These are phyloP conservation scores for Durusdinium trenchii DNA, from an alignment of 73 alveolate species.

Conservation along the genomic window DNA sequence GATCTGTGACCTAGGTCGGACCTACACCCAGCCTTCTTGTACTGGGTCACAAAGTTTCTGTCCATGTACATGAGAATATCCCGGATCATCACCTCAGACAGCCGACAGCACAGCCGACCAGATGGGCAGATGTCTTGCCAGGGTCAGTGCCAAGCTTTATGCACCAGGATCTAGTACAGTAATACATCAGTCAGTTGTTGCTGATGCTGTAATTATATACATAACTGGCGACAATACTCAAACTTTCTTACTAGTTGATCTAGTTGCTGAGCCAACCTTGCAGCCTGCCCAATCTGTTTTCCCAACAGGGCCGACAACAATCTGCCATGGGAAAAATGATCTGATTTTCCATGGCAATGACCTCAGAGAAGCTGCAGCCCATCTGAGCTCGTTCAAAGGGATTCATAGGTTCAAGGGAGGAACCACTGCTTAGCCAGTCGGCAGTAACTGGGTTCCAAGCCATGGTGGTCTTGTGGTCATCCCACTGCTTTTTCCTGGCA, in stretches of 20 bases:
- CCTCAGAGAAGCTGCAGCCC: not conserved
- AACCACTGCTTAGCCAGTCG: too few relatives aligned
- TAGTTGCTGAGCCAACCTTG: not conserved
- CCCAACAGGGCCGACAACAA: not conserved
- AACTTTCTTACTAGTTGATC: too few relatives aligned
- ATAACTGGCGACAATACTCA: too few relatives aligned
- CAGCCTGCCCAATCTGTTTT: not conserved
- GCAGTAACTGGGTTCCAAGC: too few relatives aligned
- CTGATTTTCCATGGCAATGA: not conserved
- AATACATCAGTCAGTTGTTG: too few relatives aligned
- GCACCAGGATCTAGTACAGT: too few relatives aligned
- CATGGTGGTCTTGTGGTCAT: slow-evolving; percentile 96
- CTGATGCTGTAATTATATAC: too few relatives aligned
- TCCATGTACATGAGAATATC: slow-evolving; percentile 98
- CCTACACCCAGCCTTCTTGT: slow-evolving; percentile 89
- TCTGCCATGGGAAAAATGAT: not conserved
- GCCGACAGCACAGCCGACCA: too few relatives aligned
- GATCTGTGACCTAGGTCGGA: too few relatives aligned
- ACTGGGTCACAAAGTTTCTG: slow-evolving; percentile 97
- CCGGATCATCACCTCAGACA: slow-evolving; percentile 96
- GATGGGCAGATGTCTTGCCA: too few relatives aligned
- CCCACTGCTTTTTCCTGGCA: slow-evolving; percentile 96
- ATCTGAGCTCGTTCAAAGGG: not conserved
- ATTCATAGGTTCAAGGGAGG: not conserved
- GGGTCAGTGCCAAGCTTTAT: too few relatives aligned